phyloP scores from a whole-genome alignment of 2,329 filamentous ascomycete genomes.

The Microascus cirrosus region DNA sequence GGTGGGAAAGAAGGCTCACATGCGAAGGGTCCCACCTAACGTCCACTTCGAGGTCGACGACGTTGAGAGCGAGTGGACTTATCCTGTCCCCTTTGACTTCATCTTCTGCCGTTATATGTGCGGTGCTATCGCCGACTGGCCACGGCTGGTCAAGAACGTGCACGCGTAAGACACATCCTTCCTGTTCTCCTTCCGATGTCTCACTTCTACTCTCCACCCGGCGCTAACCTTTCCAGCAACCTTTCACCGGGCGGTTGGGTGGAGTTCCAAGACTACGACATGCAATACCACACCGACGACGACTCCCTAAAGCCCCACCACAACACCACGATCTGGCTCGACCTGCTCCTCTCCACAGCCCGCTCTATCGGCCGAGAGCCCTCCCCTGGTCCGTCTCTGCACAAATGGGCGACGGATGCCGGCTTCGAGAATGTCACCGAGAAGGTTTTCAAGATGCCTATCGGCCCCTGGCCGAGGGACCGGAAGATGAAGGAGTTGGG shows the following conservation, averaged over 20 bases:
- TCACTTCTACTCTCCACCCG: not conserved
- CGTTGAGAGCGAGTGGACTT: slow-evolving; percentile 43
- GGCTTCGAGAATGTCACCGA: slow-evolving; percentile 42
- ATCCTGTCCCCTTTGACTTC: slow-evolving; percentile 44
- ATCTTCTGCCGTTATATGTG: slow-evolving; percentile 48
- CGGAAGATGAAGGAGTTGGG: slow-evolving; percentile 12
- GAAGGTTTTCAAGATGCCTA: slow-evolving; percentile 37
- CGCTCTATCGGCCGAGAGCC: slow-evolving; percentile 10
- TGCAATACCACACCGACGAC: slow-evolving; percentile 14
- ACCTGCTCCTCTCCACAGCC: slow-evolving; percentile 13
- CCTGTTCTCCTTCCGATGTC: not conserved
- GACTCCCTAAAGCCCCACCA: slow-evolving; percentile 11
- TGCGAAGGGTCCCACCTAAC: slow-evolving; percentile 34
- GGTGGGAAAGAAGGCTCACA: not conserved
- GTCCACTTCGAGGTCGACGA: slow-evolving; percentile 46
- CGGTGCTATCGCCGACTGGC: slow-evolving; percentile 45
- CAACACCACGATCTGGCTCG: slow-evolving; percentile 11
- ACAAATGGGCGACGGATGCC: slow-evolving; percentile 20
- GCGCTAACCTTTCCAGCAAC: slow-evolving; percentile 21
- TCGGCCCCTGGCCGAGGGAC: slow-evolving; percentile 43
- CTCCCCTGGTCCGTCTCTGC: slow-evolving; percentile 17
- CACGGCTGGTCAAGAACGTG: slow-evolving; percentile 30
- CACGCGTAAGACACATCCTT: slow-evolving; percentile 25
- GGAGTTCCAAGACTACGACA: slow-evolving; percentile 41
- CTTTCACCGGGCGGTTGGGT: slow-evolving; percentile 43